A percentile compares a stretch with the other conserved stretches of the same genome.
Evolutionary conservation across 129 eudicot genomes (phyloP).

Genomic region (Calendula officinalis): DNA sequence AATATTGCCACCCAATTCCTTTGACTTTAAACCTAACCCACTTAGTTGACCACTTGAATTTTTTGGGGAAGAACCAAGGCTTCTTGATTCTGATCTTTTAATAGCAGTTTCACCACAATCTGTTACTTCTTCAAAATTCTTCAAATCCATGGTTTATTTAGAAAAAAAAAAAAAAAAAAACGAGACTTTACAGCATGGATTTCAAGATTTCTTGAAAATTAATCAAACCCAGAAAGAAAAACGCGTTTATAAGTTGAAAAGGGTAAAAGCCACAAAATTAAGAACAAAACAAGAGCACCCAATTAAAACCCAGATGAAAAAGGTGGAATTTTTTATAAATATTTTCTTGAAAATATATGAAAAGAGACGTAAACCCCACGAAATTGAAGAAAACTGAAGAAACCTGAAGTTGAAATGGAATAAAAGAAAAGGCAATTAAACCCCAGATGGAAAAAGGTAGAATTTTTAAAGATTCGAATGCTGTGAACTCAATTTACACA

Average conservation of each 20-base stretch:
- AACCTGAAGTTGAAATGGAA: background rate
- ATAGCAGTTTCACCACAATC: conserved; percentile 19
- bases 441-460: background rate
- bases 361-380: background rate
- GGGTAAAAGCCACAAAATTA: background rate
- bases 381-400: background rate
- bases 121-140: conserved; percentile 21
- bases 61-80: conserved; percentile 37
- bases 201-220: conserved; percentile 22
- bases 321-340: background rate
- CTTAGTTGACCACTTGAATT: conserved; percentile 34
- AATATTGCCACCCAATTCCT: conserved; percentile 41
- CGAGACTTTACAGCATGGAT: conserved; percentile 22
- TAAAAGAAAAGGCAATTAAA: background rate
- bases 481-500: conserved; percentile 14
- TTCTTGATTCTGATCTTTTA: conserved; percentile 36
- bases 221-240: conserved; percentile 5
- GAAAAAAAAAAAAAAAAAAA: background rate
- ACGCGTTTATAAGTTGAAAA: background rate
- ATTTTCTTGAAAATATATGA: no score
- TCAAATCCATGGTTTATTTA: conserved; percentile 32
- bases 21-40: conserved; percentile 37
- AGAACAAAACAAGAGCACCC: background rate
- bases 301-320: conserved; percentile 7
- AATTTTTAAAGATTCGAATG: conserved; percentile 22